These are phyloP conservation scores for Cladophialophora yegresii DNA, from an alignment of 2,329 filamentous ascomycete genomes.

Conservation along the genomic window DNA sequence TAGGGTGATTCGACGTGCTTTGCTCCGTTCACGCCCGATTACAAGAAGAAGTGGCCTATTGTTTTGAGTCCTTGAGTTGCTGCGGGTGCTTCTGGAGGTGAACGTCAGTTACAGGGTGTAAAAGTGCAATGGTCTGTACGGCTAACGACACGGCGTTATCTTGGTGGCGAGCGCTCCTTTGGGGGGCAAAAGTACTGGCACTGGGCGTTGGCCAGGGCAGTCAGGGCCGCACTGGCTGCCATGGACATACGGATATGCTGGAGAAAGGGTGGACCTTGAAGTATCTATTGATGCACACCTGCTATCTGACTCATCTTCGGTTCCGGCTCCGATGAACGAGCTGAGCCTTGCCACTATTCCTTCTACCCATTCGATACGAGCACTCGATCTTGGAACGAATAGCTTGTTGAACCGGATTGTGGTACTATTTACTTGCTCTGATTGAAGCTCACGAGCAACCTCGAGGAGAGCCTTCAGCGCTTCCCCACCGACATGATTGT, in stretches of 20 bases:
- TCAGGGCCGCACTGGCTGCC: not conserved
- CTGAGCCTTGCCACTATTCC: not conserved
- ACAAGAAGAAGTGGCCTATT: not conserved
- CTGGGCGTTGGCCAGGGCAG: not conserved
- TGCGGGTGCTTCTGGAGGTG: not conserved
- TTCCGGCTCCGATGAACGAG: not conserved
- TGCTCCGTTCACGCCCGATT: not conserved
- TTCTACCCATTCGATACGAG: not conserved
- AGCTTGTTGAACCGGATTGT: not conserved
- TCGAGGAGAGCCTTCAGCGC: not conserved
- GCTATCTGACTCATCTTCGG: not conserved
- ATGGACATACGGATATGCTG: not conserved
- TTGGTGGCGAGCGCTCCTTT: not conserved
- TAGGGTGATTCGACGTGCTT: not conserved
- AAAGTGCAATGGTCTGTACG: not conserved
- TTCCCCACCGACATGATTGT: not conserved
- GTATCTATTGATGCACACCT: not conserved
- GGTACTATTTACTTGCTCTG: not conserved
- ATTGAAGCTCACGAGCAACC: not conserved
- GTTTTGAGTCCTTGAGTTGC: not conserved
- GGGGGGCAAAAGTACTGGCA: conserved; percentile 1
- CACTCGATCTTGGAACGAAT: not conserved
- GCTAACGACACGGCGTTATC: not conserved
- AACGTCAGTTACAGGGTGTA: not conserved
- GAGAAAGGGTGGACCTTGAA: not conserved